phyloP scores from a whole-genome alignment of 345 rosid species.

The Schrenkiella parvula region DNA sequence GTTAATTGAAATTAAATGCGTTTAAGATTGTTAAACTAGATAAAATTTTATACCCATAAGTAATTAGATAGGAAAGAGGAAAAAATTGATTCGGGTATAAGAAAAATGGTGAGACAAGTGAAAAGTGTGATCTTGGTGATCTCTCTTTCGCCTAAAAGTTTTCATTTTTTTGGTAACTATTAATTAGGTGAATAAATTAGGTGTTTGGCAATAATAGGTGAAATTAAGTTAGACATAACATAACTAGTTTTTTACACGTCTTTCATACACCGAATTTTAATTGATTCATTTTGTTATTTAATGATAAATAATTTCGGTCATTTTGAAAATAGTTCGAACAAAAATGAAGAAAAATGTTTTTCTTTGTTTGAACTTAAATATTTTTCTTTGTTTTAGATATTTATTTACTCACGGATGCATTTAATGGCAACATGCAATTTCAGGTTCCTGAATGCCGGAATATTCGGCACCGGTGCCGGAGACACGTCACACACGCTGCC shows the following conservation, averaged over 20 bases:
- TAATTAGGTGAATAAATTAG: not conserved
- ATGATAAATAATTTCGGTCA: not conserved
- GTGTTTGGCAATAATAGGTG: constrained; percentile 5
- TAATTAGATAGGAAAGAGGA: not conserved
- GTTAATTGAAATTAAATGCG: not conserved
- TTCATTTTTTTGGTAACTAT: not conserved
- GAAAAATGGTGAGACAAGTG: not conserved
- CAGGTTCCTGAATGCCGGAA: constrained; percentile 75
- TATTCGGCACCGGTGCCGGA: constrained; percentile 45
- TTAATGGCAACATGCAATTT: not conserved
- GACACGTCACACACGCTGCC: constrained; percentile 56
- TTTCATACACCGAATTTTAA: not conserved
- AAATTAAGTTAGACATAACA: constrained; percentile 4
- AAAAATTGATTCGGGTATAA: not conserved
- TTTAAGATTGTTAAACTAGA: not conserved
- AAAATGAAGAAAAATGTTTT: not conserved
- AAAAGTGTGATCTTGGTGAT: constrained; percentile 13
- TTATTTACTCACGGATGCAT: not conserved
- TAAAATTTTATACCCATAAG: not conserved
- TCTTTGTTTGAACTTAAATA: not conserved
- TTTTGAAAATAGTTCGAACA: not conserved
- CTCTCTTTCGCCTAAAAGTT: not conserved
- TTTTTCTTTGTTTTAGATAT: not conserved
- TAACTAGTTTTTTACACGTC: not conserved
- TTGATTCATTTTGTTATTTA: not conserved